phyloP scores from a whole-genome alignment of 2,329 filamentous ascomycete species.

The Alternaria brassicicola region DNA sequence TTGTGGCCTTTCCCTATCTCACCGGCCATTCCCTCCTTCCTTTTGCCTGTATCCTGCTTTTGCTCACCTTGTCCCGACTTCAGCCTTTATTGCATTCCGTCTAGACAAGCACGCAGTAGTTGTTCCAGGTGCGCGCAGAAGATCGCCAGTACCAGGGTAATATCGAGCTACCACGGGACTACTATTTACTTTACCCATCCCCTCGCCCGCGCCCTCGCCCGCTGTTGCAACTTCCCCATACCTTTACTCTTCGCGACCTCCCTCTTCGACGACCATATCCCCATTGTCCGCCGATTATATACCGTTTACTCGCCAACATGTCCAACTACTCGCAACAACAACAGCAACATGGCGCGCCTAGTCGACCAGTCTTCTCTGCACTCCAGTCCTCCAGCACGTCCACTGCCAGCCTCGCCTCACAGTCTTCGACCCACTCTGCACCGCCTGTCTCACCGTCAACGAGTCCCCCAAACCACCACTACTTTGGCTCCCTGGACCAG shows the following conservation, averaged over 20 bases:
- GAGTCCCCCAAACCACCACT: constrained; percentile 41
- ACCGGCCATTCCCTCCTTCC: not conserved
- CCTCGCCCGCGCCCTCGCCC: constrained; percentile 16
- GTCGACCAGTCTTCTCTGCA: constrained; percentile 46
- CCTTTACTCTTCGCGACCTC: not conserved
- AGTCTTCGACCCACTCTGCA: constrained; percentile 42
- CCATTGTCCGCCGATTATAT: not conserved
- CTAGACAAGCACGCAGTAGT: constrained; percentile 10
- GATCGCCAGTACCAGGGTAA: constrained; percentile 23
- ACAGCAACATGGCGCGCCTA: constrained; percentile 23
- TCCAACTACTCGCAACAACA: constrained; percentile 28
- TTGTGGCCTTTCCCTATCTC: constrained; percentile 11
- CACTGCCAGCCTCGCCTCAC: constrained; percentile 49
- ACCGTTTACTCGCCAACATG: constrained; percentile 17
- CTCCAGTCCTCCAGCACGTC: constrained; percentile 43
- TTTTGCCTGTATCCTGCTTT: constrained; percentile 10
- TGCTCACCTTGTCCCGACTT: constrained; percentile 9
- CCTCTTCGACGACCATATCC: not conserved
- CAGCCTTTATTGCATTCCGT: constrained; percentile 13
- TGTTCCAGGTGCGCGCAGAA: constrained; percentile 17
- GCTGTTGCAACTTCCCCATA: not conserved
- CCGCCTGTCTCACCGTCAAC: constrained; percentile 45
- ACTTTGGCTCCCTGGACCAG: constrained; percentile 38
- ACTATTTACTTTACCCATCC: constrained; percentile 26
- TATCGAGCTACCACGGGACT: constrained; percentile 27